Evolutionary conservation across 495 filamentous ascomycete genomes (phyloP), one percentile per base, ranked within the genome.

Genomic region (Lasiosphaeria ovina): DNA sequence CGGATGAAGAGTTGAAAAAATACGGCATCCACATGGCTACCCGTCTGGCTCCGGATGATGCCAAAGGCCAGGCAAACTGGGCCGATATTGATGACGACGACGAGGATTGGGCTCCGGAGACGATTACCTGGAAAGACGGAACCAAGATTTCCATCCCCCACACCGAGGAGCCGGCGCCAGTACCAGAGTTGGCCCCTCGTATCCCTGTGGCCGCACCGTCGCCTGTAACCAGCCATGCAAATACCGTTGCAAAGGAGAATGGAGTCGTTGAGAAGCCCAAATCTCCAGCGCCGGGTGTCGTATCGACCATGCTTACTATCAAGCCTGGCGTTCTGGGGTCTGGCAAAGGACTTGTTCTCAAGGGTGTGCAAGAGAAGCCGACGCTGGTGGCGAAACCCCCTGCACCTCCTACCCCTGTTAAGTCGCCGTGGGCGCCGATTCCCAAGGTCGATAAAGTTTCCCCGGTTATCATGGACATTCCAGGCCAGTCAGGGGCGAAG

Each of bases 81-180:
- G 94, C 95, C 16, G 94, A 99, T 77, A 97, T 98, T 59, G 94
- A 98, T 60, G 94, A 99, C 59, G 94, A 99, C 63, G 92, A 97
- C 70, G 94, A 98, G 58, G 93, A 98, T 70, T 99, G 94, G 94
- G 92, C 89, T 3, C 95, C 94, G 0, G 93, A 98, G 62, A 88
- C 89, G 6, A 96, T 98, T 61, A 91, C 96, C 63, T 99, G 94
- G 94, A 92, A 89, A 63, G 94, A 99, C 73, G 93, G 93, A 36
- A 98, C 93, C 12, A 97, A 98, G 76, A 90, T 92, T 57, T 89
- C 86, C 42, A 80, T 96, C 8, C 85, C 87, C 12, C 84, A 88
- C 48, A 70, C 79, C 36, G 84, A 89, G 42, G 82, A 85, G 53
- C 54, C 48, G 9, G 51, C 64, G 3, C 64, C 81, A 51, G 75